Evolutionary conservation across 192 early-diverging fungal genomes (phyloP), one percentile per base, ranked within the genome.

Genomic region (Pilaira anomala): DNA sequence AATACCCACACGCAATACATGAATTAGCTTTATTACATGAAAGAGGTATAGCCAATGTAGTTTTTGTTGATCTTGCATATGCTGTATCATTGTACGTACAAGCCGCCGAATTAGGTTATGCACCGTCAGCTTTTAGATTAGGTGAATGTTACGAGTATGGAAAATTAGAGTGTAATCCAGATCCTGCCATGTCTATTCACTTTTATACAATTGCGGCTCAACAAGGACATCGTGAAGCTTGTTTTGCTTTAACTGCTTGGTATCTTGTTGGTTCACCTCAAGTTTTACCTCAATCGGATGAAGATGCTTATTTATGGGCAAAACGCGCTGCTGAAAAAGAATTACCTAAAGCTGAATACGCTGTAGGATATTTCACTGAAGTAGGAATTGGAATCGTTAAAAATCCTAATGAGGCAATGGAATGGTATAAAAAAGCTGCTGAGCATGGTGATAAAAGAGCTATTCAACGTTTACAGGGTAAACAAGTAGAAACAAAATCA

Each of bases 361-460:
- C 86, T 19, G 72, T 87, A 30, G 86, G 85, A 42, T 87, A 86
- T 62, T 86, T 85, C 54, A 79, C 79, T 26, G 86, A 87, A 50
- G 77, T 81, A 28, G 86, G 86, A 28, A 85, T 87, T 63, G 86
- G 86, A 33, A 62, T 72, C 46, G 58, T 54, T 7, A 85, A 74
- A 58, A 80, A 88, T 68, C 49, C 67, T 51, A 70, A 80, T 9
- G 75, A 75, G 13, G 84, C 86, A 3, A 73, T 80, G 66, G 68
- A 68, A 22, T 87, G 85, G 85, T 87, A 87, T 62, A 80, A 84
- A 62, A 79, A 81, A 40, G 90, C 90, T 2, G 83, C 89, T 0
- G 79, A 78, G 36, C 78, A 83, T 51, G 84, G 84, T 26, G 83
- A 87, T 61, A 79, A 76, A 65, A 72, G 85, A 55, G 85, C 85